These are phyloP conservation scores for Lentinula sp. DNA, from an alignment of 768 basidiomycete species.

Conservation along the genomic window DNA sequence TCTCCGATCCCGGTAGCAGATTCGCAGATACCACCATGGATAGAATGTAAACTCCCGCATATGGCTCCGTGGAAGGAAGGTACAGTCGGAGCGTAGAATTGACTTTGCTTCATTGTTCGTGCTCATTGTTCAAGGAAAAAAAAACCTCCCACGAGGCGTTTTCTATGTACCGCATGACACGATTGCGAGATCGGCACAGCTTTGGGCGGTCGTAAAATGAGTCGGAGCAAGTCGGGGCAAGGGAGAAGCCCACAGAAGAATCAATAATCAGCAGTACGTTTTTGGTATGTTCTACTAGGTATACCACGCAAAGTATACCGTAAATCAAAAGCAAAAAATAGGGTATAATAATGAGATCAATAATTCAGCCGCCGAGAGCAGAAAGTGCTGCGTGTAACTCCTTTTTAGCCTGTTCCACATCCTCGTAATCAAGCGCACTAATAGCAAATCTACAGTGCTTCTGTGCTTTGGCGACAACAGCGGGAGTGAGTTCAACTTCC, in stretches of 20 bases:
- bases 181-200: not conserved
- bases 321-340: not conserved
- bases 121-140: not conserved
- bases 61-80: not conserved
- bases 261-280: no score
- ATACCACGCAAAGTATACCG: no score
- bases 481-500: constrained; percentile 51
- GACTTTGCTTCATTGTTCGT: not conserved
- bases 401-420: constrained; percentile 76
- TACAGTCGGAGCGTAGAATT: not conserved
- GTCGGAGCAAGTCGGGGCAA: no score
- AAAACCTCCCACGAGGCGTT: not conserved
- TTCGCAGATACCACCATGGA: not conserved
- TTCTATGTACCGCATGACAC: not conserved
- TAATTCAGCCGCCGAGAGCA: constrained; percentile 46
- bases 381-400: constrained; percentile 77
- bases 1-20: not conserved
- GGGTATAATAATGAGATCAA: not conserved
- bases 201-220: no score
- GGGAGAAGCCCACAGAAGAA: no score
- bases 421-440: constrained; percentile 94
- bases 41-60: not conserved
- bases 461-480: constrained; percentile 69
- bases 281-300: no score
- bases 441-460: constrained; percentile 93